phyloP scores from a whole-genome alignment of 495 filamentous ascomycete genomes.

The Pseudomonodictys pantanalensis region DNA sequence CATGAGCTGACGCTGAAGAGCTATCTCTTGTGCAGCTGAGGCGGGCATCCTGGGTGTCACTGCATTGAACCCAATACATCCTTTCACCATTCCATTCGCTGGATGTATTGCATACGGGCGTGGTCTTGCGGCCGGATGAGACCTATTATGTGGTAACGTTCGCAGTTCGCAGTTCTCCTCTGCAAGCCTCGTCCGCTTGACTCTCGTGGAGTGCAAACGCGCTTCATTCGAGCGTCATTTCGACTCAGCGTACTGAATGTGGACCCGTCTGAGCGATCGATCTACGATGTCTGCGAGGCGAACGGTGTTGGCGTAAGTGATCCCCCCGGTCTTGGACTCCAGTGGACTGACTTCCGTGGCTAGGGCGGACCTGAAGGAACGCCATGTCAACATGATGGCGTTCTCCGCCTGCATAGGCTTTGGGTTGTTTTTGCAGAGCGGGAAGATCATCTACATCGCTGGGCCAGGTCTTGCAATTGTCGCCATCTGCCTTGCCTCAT shows the following conservation, averaged over 20 bases:
- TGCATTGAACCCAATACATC: slow-evolving; percentile 16
- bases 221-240: background rate
- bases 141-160: slow-evolving; percentile 22
- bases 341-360: background rate
- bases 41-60: background rate
- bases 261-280: background rate
- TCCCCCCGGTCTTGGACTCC: background rate
- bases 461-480: slow-evolving; percentile 44
- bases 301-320: slow-evolving; percentile 24
- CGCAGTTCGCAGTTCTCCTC: background rate
- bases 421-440: slow-evolving; percentile 44
- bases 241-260: background rate
- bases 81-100: slow-evolving; percentile 2
- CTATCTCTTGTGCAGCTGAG: slow-evolving; percentile 23
- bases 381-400: slow-evolving; percentile 45
- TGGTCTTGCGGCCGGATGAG: background rate
- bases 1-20: slow-evolving; percentile 11
- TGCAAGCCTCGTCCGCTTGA: slow-evolving; percentile 23
- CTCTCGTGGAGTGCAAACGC: background rate
- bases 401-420: slow-evolving; percentile 42
- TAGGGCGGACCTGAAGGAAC: slow-evolving; percentile 29
- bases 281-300: slow-evolving; percentile 23
- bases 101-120: slow-evolving; percentile 20
- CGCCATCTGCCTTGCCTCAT: slow-evolving; percentile 47
- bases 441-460: slow-evolving; percentile 42